phyloP scores from a whole-genome alignment of 2,329 filamentous ascomycete species.

The Stachybotrys chartarum region DNA sequence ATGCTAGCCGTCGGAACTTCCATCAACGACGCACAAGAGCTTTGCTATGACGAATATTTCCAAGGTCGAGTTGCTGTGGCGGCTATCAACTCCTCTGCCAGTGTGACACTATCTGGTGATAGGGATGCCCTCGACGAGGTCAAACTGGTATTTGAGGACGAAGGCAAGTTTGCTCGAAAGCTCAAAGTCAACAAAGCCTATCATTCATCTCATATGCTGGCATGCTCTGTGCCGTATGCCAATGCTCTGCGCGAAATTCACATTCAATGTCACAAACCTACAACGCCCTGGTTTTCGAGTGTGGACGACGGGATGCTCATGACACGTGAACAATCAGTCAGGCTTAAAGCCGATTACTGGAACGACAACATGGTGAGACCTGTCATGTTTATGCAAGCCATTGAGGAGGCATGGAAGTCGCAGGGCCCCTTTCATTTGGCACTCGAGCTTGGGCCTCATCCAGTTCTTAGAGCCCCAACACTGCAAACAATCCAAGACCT shows the following conservation, averaged over 20 bases:
- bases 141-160: slow-evolving; percentile 10
- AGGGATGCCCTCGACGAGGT: slow-evolving; percentile 15
- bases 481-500: not conserved
- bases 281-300: not conserved
- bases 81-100: slow-evolving; percentile 12
- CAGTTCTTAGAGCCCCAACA: not conserved
- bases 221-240: not conserved
- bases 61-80: slow-evolving; percentile 16
- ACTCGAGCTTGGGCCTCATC: not conserved
- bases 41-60: slow-evolving; percentile 2
- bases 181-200: slow-evolving; percentile 23
- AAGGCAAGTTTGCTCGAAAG: slow-evolving; percentile 22
- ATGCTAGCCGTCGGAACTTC: slow-evolving; percentile 15
- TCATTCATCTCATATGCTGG: not conserved
- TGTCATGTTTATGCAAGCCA: not conserved
- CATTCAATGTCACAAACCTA: not conserved
- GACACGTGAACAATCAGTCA: not conserved
- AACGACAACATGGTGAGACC: not conserved
- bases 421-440: not conserved
- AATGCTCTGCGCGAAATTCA: not conserved
- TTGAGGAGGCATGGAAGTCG: not conserved
- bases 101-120: slow-evolving; percentile 23
- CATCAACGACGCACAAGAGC: slow-evolving; percentile 8
- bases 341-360: not conserved
- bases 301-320: not conserved